Evolutionary conservation across 306 rosid species (phyloP), one percentile per base, ranked within the genome.

Genomic region (Styphnolobium japonicum): DNA sequence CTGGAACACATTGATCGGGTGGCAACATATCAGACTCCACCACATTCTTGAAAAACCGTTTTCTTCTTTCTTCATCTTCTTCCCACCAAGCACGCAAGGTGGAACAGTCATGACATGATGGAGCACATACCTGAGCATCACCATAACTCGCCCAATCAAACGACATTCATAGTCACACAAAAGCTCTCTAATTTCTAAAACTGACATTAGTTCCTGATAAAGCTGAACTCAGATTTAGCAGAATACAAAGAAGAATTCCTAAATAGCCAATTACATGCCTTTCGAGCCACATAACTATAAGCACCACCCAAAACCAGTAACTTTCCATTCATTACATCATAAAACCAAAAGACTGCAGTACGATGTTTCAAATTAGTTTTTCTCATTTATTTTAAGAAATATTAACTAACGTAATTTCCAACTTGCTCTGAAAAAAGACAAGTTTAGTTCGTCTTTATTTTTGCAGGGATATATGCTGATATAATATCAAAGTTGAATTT

Each of bases 11-110:
- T 55, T 58, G 88, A 66, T 81, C 85, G 2, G 97, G 96, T 25
- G 98, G 94, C 83, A 89, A 71, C 65, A 19, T 74, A 61, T 95
- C 88, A 14, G 97, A 87, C 31, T 86, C 97, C 68, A 92, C 79
- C 61, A 92, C 81, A 52, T 27, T 83, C 84, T 90, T 89, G 84
- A 87, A 90, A 85, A 80, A 95, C 14, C 93, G 91, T 7, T 27
- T 82, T 43, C 99, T 83, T 87, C 99, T 90, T 23, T 93, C 99
- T 61, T 93, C 99, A 37, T 95, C 97, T 87, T 95, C 98, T 82
- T 95, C 99, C 99, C 99, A 95, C 99, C 99, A 95, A 72, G 98
- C 98, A 68, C 99, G 97, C 87, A 95, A 49, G 67, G 99, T 90
- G 60, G 98, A 91, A 82, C 95, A 89, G 85, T 95, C 99, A 78